phyloP scores from a whole-genome alignment of 768 basidiomycete genomes.

The Candolleomyces eurysporus region DNA sequence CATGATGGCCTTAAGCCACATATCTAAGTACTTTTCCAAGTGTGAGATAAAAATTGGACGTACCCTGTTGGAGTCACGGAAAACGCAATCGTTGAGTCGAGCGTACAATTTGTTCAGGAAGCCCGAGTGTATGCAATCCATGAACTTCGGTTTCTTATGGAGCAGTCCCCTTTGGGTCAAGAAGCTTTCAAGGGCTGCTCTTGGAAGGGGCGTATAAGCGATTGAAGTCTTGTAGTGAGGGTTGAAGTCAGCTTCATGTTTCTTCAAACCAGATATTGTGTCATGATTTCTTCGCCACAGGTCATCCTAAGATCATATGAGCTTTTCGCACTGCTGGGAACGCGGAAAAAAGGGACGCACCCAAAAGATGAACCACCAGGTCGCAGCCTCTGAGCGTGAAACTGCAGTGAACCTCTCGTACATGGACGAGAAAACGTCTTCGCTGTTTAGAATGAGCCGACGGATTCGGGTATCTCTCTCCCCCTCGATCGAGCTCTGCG shows the following conservation, averaged over 20 bases:
- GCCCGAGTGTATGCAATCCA: constrained; percentile 58
- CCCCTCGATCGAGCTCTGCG: constrained; percentile 40
- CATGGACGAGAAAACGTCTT: constrained; percentile 44
- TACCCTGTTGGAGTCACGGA: constrained; percentile 51
- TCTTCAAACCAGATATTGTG: constrained; percentile 48
- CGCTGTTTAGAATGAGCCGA: constrained; percentile 44
- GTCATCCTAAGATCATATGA: constrained; percentile 53
- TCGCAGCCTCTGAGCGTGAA: constrained; percentile 43
- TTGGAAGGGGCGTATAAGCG: constrained; percentile 67
- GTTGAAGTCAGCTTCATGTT: constrained; percentile 59
- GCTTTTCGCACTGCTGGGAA: not conserved
- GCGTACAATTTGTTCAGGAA: constrained; percentile 73
- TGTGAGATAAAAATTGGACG: constrained; percentile 16
- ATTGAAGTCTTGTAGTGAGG: constrained; percentile 72
- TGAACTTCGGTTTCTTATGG: constrained; percentile 39
- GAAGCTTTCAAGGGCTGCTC: constrained; percentile 62
- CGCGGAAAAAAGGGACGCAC: constrained; percentile 33
- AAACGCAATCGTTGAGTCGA: constrained; percentile 67
- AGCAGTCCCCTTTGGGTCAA: constrained; percentile 60
- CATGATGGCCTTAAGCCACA: constrained; percentile 47
- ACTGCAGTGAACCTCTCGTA: constrained; percentile 55
- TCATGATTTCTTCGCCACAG: constrained; percentile 69
- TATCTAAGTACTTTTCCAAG: not conserved
- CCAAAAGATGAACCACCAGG: constrained; percentile 84
- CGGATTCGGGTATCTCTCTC: constrained; percentile 59